A percentile compares a stretch with the other conserved stretches of the same genome.
Evolutionary conservation across 148 eudicot species (phyloP).

Genomic region (Nyssa sinensis): DNA sequence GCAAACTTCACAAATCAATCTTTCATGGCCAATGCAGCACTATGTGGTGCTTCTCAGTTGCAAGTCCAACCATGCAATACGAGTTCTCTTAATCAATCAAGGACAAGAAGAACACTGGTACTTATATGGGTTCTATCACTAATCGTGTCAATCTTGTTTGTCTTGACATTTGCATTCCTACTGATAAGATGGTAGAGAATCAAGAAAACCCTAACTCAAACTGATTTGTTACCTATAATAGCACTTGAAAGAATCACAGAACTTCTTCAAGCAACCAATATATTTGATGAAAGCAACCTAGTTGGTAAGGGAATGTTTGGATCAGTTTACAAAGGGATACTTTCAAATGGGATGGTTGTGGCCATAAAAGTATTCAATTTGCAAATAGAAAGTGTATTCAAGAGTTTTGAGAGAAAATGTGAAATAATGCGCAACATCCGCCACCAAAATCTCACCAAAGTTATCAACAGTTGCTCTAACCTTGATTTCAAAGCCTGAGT

Average conservation of each 20-base stretch:
- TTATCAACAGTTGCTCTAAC: not conserved
- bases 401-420: conserved; percentile 5
- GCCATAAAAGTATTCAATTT: not conserved
- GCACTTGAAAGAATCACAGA: not conserved
- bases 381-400: not conserved
- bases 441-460: not conserved
- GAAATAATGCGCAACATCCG: not conserved
- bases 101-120: not conserved
- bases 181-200: not conserved
- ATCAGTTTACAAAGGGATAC: not conserved
- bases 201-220: not conserved
- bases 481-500: not conserved
- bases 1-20: conserved; percentile 2
- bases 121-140: not conserved
- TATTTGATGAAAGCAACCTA: not conserved
- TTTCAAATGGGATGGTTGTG: not conserved
- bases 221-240: not conserved
- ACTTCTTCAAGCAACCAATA: not conserved
- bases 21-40: not conserved
- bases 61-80: not conserved
- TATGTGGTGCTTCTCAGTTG: not conserved
- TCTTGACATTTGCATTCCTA: not conserved
- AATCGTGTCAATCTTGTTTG: too few species aligned
- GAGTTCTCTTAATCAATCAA: not conserved
- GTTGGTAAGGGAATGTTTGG: not conserved